These are phyloP conservation scores for Didymosphaeria variabile DNA, from an alignment of 2,329 filamentous ascomycete genomes.

Conservation along the genomic window DNA sequence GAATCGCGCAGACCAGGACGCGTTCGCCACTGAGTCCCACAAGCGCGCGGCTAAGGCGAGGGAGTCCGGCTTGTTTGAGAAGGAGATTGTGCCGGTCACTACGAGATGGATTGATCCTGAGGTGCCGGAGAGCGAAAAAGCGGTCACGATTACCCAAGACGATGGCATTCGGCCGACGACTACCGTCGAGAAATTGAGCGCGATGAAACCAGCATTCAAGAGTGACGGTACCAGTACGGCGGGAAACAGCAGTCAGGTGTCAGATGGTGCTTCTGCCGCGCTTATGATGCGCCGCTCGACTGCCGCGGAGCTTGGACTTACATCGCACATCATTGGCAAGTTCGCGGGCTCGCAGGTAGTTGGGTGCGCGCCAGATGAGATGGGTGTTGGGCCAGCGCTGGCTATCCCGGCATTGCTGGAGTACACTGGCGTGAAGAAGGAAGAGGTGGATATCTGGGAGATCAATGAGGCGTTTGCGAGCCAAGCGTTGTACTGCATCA, in stretches of 20 bases:
- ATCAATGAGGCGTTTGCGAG: constrained; percentile 84
- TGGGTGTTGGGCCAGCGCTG: constrained; percentile 88
- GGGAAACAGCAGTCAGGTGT: constrained; percentile 85
- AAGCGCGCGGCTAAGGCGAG: constrained; percentile 76
- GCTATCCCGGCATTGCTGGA: constrained; percentile 85
- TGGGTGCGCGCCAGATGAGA: constrained; percentile 88
- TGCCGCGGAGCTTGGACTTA: constrained; percentile 76
- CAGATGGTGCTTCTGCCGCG: constrained; percentile 84
- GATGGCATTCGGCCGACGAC: constrained; percentile 81
- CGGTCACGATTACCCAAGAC: constrained; percentile 76
- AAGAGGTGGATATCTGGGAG: constrained; percentile 87
- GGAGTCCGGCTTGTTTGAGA: constrained; percentile 73
- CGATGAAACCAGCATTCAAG: constrained; percentile 87
- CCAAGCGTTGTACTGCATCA: constrained; percentile 74
- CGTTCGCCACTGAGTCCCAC: constrained; percentile 80
- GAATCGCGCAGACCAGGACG: constrained; percentile 79
- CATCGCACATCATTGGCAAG: constrained; percentile 76
- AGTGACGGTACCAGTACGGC: constrained; percentile 80
- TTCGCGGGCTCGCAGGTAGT: constrained; percentile 80
- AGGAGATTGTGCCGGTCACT: constrained; percentile 81
- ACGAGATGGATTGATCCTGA: constrained; percentile 74
- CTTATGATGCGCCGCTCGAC: constrained; percentile 86
- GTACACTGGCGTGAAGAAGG: constrained; percentile 70
- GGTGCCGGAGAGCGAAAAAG: constrained; percentile 57
- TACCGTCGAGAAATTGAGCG: constrained; percentile 74